phyloP scores from a whole-genome alignment of 2,329 filamentous ascomycete species.

The Ustilaginoidea virens region DNA sequence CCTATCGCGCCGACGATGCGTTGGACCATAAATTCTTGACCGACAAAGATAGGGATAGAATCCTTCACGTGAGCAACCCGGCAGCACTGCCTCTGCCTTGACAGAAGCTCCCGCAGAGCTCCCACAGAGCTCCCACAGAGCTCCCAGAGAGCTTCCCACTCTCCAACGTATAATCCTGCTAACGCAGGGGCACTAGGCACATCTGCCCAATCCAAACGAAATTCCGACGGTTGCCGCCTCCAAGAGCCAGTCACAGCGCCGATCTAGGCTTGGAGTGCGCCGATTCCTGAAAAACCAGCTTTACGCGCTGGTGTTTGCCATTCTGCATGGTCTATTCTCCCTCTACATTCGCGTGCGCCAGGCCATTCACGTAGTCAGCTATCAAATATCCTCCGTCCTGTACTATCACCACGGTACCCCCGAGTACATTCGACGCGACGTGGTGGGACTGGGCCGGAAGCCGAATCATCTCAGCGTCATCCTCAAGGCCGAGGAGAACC shows the following conservation, averaged over 20 bases:
- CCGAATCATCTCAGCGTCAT: conserved; percentile 83
- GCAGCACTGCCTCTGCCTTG: neutral
- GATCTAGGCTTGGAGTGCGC: conserved; percentile 39
- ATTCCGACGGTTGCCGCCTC: conserved; percentile 12
- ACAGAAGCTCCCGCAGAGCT: too few species aligned
- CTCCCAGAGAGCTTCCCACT: too few species aligned
- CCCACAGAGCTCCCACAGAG: too few species aligned
- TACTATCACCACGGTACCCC: conserved; percentile 95
- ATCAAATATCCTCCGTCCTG: conserved; percentile 65
- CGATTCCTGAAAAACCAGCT: conserved; percentile 47
- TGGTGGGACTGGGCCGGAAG: conserved; percentile 55
- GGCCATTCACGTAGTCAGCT: conserved; percentile 61
- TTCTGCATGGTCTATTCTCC: conserved; percentile 72
- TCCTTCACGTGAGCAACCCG: conserved; percentile 18
- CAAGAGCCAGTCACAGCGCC: conserved; percentile 12
- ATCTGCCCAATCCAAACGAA: conserved; percentile 19
- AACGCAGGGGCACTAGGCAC: conserved; percentile 17
- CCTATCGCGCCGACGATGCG: conserved; percentile 24
- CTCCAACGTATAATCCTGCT: too few species aligned
- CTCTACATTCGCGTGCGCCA: conserved; percentile 73
- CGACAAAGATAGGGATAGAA: conserved; percentile 20
- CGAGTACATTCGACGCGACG: conserved; percentile 79
- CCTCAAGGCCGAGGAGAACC: conserved; percentile 55
- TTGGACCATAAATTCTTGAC: conserved; percentile 17
- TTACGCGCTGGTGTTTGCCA: conserved; percentile 49